Base-by-base conservation (phyloP, 148 eudicot genomes). In the Cornus florida region DNA sequence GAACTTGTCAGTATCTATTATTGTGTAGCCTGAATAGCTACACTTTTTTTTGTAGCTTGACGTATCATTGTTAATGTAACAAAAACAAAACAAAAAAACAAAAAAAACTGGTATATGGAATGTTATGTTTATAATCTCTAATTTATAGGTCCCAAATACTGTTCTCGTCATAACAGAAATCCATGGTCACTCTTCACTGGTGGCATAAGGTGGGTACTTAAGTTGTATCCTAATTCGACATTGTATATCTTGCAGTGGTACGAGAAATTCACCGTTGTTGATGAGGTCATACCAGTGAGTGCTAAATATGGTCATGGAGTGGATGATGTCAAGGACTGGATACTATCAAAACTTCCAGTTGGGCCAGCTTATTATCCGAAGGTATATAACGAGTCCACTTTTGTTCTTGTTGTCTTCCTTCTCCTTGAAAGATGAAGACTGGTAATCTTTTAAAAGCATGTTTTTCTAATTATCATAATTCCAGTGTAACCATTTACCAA, bases 201-300 rank as follows among this genome's bases (percentile, higher is more conserved):
- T 59, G 1, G 9, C 23, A 14, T 33, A 8, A 32, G 71, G 38
- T 75, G 50, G 70, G 48, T 6, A 14, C 32, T 74, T n/a, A 16
- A 77, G 23, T 53, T 79, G 74, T n/a, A n/a, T n/a, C n/a, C n/a
- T n/a, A n/a, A n/a, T n/a, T n/a, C n/a, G n/a, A n/a, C n/a, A n/a
- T n/a, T 77, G 38, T 46, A 46, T 81, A 76, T 22, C 66, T 81
- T 87, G 81, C 86, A 96, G 99, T 96, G 97, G 98, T 93, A 92
- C 70, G 97, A 96, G 84, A 96, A 96, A 79, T 90, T 89, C 80
- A 92, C 97, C 28, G 94, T 90, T 82, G 98, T 90, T 66, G 99
- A 96, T 73, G 99, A 93, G 69, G 99, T 96, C 41, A 96, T 96
- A 80, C 99, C 99, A 69, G 99, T 96, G 80, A 96, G 99, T 89